These are phyloP conservation scores for Kernera saxatilis DNA, from an alignment of 345 rosid genomes.

Conservation along the genomic window DNA sequence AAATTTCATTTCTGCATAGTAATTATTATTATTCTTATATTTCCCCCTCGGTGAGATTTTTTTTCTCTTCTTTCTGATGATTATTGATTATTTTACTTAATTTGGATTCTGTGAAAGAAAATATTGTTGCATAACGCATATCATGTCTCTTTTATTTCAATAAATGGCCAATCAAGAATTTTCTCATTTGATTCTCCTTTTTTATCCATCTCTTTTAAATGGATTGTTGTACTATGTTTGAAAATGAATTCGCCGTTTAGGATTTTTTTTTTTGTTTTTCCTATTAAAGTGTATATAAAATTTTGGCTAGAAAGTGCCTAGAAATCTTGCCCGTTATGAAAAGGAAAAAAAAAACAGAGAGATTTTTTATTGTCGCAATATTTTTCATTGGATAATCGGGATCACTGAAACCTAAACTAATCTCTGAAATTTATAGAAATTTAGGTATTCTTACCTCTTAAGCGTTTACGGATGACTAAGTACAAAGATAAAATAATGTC, in stretches of 20 bases:
- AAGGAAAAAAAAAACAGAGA: no score
- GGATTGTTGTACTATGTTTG: neutral
- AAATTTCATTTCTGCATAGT: neutral
- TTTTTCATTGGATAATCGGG: no score
- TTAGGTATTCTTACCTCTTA: no score
- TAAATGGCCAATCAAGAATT: conserved; percentile 1
- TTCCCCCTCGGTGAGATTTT: neutral
- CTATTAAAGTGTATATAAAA: no score
- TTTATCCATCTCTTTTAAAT: neutral
- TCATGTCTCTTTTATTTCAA: neutral
- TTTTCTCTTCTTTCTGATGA: neutral
- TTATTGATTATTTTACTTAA: neutral
- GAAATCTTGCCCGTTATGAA: no score
- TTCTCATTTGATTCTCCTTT: neutral
- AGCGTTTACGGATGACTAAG: no score
- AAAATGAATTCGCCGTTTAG: neutral
- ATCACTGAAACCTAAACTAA: no score
- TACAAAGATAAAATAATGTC: no score
- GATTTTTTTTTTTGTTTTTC: no score
- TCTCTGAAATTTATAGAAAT: no score
- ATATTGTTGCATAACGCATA: neutral
- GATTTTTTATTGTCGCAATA: no score
- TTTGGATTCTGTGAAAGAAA: neutral
- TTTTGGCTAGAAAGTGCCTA: no score
- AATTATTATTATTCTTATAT: neutral